Percentiles rank a stretch among this genome's conserved stretches.
Evolutionary conservation across 768 basidiomycete genomes (phyloP).

Genomic region (Mycena sanguinolenta): DNA sequence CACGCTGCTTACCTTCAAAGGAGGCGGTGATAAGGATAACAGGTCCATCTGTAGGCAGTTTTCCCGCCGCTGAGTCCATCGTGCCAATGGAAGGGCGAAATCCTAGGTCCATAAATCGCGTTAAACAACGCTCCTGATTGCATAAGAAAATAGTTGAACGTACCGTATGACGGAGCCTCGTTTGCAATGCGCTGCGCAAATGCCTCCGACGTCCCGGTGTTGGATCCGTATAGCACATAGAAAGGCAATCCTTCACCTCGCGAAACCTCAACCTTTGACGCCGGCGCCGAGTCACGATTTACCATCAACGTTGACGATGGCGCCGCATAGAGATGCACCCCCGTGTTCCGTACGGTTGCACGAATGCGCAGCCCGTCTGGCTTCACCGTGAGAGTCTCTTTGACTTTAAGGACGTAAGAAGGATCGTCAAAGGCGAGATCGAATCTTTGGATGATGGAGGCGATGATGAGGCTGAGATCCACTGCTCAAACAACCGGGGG

Average conservation of each 20-base stretch:
- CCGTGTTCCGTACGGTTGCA: constrained; percentile 50
- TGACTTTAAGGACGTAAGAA: constrained; percentile 57
- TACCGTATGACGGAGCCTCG: constrained; percentile 54
- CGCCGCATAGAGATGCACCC: constrained; percentile 33
- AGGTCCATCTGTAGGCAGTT: constrained; percentile 59
- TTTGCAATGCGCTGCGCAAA: constrained; percentile 62
- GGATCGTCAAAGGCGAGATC: constrained; percentile 59
- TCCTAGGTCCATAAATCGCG: too few relatives aligned
- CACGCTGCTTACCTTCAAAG: constrained; percentile 61
- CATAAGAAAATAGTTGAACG: not conserved
- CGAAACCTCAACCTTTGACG: too few relatives aligned
- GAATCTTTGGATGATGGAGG: constrained; percentile 59
- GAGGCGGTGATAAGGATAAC: constrained; percentile 61
- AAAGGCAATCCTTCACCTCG: constrained; percentile 44
- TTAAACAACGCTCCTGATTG: too few relatives aligned
- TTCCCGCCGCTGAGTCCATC: constrained; percentile 53
- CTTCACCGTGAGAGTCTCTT: constrained; percentile 63
- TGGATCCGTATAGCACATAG: constrained; percentile 59
- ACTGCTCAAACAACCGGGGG: not conserved
- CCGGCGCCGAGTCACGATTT: not conserved
- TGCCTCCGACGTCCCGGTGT: constrained; percentile 63
- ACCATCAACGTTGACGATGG: constrained; percentile 36
- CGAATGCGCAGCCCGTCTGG: constrained; percentile 57
- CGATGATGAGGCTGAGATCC: constrained; percentile 52
- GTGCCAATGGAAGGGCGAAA: constrained; percentile 55